Conservation (phyloP, 306 rosid genomes). For the Bauhinia variegata region DNA sequence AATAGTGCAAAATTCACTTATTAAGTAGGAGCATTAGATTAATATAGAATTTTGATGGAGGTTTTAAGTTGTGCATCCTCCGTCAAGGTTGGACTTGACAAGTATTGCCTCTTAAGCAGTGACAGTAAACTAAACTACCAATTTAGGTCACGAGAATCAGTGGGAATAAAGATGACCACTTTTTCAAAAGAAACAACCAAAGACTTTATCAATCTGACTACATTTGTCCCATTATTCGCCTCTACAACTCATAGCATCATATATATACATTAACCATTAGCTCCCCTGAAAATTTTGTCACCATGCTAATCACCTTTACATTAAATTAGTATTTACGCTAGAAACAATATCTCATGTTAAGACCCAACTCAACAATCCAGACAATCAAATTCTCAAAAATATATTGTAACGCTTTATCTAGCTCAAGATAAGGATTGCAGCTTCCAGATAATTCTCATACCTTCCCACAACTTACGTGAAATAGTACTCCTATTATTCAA, state of each 20-base stretch:
- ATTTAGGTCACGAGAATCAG: conserved; percentile 6
- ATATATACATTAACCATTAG: conserved; percentile 18
- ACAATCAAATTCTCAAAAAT: conserved; percentile 15
- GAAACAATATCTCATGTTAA: conserved; percentile 7
- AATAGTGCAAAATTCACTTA: not conserved
- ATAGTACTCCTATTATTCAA: too few relatives aligned
- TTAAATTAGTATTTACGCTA: not conserved
- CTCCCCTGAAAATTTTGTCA: conserved; percentile 6
- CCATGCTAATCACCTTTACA: conserved; percentile 16
- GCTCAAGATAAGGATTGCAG: not conserved
- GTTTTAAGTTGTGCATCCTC: not conserved
- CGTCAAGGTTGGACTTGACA: not conserved
- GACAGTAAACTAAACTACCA: not conserved
- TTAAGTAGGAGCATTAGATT: not conserved
- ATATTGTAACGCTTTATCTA: conserved; percentile 5
- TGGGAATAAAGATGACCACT: conserved; percentile 17
- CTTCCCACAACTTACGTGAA: not conserved
- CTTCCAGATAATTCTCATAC: not conserved
- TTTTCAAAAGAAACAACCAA: not conserved
- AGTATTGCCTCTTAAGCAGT: not conserved
- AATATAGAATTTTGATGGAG: not conserved
- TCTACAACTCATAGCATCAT: conserved; percentile 13
- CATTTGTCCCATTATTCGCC: not conserved
- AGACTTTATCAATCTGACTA: not conserved
- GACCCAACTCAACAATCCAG: conserved; percentile 29